Base-by-base conservation (phyloP, 371 early-diverging fungal species). In the Chytridium lagenaria region DNA sequence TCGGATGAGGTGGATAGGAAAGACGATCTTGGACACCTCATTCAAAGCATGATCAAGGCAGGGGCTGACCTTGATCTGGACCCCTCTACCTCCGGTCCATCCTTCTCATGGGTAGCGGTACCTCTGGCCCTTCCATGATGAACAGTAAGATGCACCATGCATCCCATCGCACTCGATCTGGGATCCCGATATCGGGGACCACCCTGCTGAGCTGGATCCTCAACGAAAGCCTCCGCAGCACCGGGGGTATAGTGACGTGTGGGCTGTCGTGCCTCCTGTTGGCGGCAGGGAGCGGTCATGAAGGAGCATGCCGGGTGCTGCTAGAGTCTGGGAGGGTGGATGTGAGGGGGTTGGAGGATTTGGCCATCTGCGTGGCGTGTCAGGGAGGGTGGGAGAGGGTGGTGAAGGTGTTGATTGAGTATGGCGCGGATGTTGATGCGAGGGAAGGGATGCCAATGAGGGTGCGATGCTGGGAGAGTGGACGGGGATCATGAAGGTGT, bases 171-270 rank as follows among this genome's bases (percentile, higher is more conserved):
- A 36, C 34, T 16, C 36, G 10, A 37, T 10, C 61, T 12, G 61
- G 61, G 12, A 61, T 61, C 12, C n/a, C 61, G 34, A 37, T 61
- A 10, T 31, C 61, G 34, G 61, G 36, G 7, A 5, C 61, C 10
- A 61, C 61, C 30, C 31, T 61, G 19, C 61, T 61, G 10, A 61
- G 61, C 61, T 61, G 61, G 61, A 61, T 61, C 30, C 23, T 61
- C 12, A 61, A 61, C 23, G 61, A 61, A 34, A 3, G 34, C 36
- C 61, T 33, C 10, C 30, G 61, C 3, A 34, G 12, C 36, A 12
- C 36, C 34, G 30, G 34, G 12, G 61, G 34, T 10, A 37, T 7
- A 28, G 36, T 61, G 10, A 30, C 34, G 2, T 61, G 61, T 23
- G 61, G 61, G 2, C 61, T 61, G 12, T 28, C 61, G 16, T 10